These are phyloP conservation scores for Naganishia albida DNA, from an alignment of 1,284 basidiomycete species.

Conservation along the genomic window DNA sequence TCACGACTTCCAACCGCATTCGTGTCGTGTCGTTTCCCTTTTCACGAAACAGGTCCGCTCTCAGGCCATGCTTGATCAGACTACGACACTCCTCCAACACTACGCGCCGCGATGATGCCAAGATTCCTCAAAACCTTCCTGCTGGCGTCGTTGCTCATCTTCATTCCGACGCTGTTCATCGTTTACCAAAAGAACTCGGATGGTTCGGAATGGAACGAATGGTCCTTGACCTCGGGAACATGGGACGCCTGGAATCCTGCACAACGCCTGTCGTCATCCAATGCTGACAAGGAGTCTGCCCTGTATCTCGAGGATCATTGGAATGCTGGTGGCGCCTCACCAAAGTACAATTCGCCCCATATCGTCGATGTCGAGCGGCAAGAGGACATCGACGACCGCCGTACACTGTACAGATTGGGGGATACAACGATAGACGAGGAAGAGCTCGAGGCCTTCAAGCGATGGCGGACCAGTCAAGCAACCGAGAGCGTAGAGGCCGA, in stretches of 20 bases:
- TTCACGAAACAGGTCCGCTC: background rate
- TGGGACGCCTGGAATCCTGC: constrained; percentile 4
- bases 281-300: background rate
- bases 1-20: background rate
- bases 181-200: constrained; percentile 39
- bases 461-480: background rate
- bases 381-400: background rate
- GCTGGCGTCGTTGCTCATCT: constrained; percentile 42
- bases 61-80: background rate
- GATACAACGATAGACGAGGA: background rate
- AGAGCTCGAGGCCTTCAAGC: constrained; percentile 7
- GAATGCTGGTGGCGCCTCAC: constrained; percentile 31
- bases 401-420: background rate
- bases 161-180: constrained; percentile 45
- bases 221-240: constrained; percentile 9
- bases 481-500: background rate
- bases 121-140: constrained; percentile 45
- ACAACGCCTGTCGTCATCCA: background rate
- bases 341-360: constrained; percentile 1
- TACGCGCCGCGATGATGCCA: constrained; percentile 38
- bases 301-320: constrained; percentile 31
- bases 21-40: background rate
- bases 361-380: constrained; percentile 8
- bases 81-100: background rate
- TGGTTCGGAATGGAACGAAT: constrained; percentile 23